A percentile compares a stretch with the other conserved stretches of the same genome.
Conservation (phyloP, 345 rosid genomes). For the Crucihimalaya himalaica region DNA sequence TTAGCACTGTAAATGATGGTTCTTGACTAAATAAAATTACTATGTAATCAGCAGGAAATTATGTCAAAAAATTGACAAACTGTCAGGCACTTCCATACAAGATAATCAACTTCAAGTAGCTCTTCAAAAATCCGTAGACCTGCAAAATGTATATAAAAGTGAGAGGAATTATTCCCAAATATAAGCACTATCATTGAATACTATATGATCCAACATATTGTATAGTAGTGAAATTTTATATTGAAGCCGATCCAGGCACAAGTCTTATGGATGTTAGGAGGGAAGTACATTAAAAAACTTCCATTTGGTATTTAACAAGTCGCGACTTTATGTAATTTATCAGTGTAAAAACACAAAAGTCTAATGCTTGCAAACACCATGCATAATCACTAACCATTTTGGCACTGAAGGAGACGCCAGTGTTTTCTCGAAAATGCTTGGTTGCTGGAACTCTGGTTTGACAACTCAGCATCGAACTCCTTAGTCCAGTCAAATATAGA, state of each 20-base stretch:
- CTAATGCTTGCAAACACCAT: constrained; percentile 14
- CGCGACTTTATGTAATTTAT: background rate
- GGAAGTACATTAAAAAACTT: background rate
- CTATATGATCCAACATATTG: background rate
- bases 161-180: constrained; percentile 1
- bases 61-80: constrained; percentile 26
- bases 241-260: background rate
- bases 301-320: constrained; percentile 5
- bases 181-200: constrained; percentile 6
- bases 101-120: constrained; percentile 98
- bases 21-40: constrained; percentile 28
- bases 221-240: background rate
- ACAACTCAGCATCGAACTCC: constrained; percentile 71
- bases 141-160: constrained; percentile 42
- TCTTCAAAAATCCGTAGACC: constrained; percentile 99
- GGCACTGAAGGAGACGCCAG: constrained; percentile 99
- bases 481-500: constrained; percentile 86
- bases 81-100: constrained; percentile 55
- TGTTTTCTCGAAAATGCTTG: constrained; percentile 96
- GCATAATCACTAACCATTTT: constrained; percentile 67
- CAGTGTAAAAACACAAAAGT: background rate
- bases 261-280: background rate
- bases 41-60: constrained; percentile 23
- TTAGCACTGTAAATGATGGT: constrained; percentile 34
- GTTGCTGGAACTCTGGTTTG: constrained; percentile 70